Evolutionary conservation across 139 green algal genomes (phyloP).

Genomic region (Diplosphaera chodatii): DNA sequence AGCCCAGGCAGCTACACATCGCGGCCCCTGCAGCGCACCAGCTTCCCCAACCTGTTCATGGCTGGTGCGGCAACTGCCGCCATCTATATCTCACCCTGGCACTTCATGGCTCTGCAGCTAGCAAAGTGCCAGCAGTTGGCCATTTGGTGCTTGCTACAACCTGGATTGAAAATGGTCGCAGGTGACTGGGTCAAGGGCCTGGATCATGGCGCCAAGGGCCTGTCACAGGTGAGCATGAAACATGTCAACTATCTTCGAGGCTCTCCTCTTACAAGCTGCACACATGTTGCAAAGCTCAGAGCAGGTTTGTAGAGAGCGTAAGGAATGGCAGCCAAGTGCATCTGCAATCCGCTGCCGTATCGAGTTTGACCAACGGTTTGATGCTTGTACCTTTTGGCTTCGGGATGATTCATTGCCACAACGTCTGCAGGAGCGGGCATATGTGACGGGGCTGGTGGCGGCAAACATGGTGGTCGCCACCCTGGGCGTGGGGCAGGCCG

Average conservation of each 20-base stretch:
- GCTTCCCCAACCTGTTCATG: constrained; percentile 64
- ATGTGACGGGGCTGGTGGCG: constrained; percentile 72
- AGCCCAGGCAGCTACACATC: constrained; percentile 51
- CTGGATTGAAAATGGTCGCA: no score
- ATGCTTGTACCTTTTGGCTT: background rate
- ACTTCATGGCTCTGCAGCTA: no score
- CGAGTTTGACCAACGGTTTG: no score
- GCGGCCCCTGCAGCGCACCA: constrained; percentile 61
- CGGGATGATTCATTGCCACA: background rate
- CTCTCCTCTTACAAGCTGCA: no score
- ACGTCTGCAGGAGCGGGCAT: constrained; percentile 63
- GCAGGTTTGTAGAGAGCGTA: background rate
- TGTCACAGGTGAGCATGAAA: constrained; percentile 58
- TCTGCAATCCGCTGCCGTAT: background rate
- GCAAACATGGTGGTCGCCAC: constrained; percentile 64
- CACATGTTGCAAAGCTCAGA: no score
- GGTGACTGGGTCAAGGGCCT: constrained; percentile 85
- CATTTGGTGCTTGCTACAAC: no score
- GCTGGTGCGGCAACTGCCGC: no score
- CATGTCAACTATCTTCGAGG: no score
- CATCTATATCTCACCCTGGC: no score
- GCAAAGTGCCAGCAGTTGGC: no score
- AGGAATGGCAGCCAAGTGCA: background rate
- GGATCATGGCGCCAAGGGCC: constrained; percentile 68
- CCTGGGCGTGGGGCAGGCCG: constrained; percentile 35